Evolutionary conservation across 768 basidiomycete genomes (phyloP).

Genomic region (Rhizopogon rudus): DNA sequence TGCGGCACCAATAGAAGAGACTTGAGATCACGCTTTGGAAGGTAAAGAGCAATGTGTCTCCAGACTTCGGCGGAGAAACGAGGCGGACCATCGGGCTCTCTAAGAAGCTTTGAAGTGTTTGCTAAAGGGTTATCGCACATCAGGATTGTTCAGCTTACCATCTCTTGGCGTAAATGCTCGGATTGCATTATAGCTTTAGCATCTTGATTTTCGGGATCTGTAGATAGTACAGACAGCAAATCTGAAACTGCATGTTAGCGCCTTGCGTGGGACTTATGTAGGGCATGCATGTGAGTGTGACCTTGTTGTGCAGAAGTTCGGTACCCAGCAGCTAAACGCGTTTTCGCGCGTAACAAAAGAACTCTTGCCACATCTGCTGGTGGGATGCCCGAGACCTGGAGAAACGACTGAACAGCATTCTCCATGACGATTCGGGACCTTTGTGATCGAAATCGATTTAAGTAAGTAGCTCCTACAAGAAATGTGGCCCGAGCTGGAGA

Average conservation of each 20-base stretch:
- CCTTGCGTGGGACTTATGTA: not conserved
- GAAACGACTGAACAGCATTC: constrained; percentile 44
- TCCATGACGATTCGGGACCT: constrained; percentile 43
- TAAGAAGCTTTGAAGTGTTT: constrained; percentile 17
- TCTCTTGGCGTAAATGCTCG: constrained; percentile 47
- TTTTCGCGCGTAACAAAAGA: constrained; percentile 62
- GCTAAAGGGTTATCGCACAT: not conserved
- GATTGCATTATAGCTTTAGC: constrained; percentile 56
- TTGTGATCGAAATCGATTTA: not conserved
- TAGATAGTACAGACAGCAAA: constrained; percentile 55
- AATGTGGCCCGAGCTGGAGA: not conserved
- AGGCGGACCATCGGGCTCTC: constrained; percentile 39
- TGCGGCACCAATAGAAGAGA: constrained; percentile 62
- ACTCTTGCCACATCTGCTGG: constrained; percentile 52
- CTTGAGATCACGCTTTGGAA: constrained; percentile 62
- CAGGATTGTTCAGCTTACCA: constrained; percentile 33
- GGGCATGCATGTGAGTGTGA: constrained; percentile 13
- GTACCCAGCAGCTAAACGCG: constrained; percentile 54
- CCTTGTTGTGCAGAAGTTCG: constrained; percentile 65
- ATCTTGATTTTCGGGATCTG: constrained; percentile 67
- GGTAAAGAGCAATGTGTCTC: constrained; percentile 39
- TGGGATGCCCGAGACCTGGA: constrained; percentile 50
- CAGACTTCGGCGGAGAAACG: constrained; percentile 67
- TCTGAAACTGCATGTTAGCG: not conserved
- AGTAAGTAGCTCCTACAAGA: constrained; percentile 2